Conservation (phyloP, 257 asterid genomes). For the Solanum tacnaense region DNA sequence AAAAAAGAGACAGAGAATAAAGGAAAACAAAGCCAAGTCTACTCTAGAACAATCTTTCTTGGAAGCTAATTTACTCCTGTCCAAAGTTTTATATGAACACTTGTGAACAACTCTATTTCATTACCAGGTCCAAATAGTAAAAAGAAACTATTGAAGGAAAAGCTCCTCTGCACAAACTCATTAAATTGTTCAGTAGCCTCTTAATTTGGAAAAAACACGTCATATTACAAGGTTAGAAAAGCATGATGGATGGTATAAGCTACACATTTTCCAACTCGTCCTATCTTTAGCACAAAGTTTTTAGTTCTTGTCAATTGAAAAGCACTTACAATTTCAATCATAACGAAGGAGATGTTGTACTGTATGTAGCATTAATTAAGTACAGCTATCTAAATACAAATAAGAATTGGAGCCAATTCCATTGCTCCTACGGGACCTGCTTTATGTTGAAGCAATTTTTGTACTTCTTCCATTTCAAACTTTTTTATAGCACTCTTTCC, state of each 20-base stretch:
- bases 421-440: background rate
- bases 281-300: background rate
- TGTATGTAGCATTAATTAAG: background rate
- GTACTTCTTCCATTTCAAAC: background rate
- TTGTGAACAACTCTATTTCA: background rate
- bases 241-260: background rate
- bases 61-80: background rate
- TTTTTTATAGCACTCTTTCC: background rate
- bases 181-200: background rate
- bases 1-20: background rate
- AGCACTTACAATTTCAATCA: background rate
- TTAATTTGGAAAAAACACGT: background rate
- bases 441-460: background rate
- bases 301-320: background rate
- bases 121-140: background rate
- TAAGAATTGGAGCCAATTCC: background rate
- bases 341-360: background rate
- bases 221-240: background rate
- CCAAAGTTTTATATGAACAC: background rate
- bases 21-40: background rate
- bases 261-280: background rate
- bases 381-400: background rate
- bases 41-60: background rate
- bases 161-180: background rate
- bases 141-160: background rate